Conservation (phyloP, 1,284 basidiomycete genomes). For the Pseudozyma tsukubaensis region DNA sequence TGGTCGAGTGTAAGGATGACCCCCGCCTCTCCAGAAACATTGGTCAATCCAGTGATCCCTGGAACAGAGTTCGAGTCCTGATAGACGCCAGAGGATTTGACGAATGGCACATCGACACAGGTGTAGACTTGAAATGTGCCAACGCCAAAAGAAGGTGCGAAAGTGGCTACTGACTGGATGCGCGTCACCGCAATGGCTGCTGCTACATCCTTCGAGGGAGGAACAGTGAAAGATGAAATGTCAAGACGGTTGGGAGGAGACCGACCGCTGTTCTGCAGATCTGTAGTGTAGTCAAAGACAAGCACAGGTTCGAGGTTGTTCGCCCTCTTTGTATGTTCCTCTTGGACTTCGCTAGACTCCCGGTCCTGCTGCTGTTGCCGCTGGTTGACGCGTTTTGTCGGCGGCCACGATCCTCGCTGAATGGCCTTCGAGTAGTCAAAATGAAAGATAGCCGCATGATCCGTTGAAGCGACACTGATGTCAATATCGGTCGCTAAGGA, state of each 20-base stretch:
- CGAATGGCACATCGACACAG: conserved; percentile 35
- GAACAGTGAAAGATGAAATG: conserved; percentile 8
- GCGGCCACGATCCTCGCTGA: conserved; percentile 8
- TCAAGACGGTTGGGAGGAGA: conserved; percentile 19
- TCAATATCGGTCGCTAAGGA: conserved; percentile 14
- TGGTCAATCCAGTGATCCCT: neutral
- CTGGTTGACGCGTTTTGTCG: neutral
- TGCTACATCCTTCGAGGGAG: neutral
- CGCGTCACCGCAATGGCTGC: conserved; percentile 12
- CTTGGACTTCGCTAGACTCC: neutral
- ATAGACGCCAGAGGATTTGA: conserved; percentile 9
- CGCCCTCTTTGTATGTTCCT: conserved; percentile 7
- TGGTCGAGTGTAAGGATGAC: conserved; percentile 18
- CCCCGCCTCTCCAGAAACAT: conserved; percentile 21
- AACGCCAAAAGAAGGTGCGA: conserved; percentile 33
- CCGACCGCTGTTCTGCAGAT: conserved; percentile 21
- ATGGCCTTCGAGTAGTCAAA: conserved; percentile 25
- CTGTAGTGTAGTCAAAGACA: conserved; percentile 41
- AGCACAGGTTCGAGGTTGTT: conserved; percentile 28
- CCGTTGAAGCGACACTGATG: conserved; percentile 16
- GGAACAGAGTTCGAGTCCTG: conserved; percentile 1
- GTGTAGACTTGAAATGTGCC: conserved; percentile 33
- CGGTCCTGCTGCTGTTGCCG: no score
- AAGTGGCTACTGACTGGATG: conserved; percentile 24
- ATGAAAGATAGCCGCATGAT: conserved; percentile 37